phyloP scores from a whole-genome alignment of 208 protist species.

The Phytomonas sp. region DNA sequence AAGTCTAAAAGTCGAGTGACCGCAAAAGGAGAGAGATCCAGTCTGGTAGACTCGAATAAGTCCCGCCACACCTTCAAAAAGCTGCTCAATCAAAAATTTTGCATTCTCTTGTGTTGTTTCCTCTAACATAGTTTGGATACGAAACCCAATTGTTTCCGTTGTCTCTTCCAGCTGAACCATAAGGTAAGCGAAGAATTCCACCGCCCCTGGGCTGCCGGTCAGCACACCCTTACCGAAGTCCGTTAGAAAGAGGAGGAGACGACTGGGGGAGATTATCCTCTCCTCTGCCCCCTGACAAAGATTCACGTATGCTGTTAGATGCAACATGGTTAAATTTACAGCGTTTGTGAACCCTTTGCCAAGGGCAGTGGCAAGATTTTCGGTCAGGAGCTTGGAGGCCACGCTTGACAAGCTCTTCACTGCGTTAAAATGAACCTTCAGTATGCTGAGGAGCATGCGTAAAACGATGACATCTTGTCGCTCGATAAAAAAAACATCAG shows the following conservation, averaged over 20 bases:
- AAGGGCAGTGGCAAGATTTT: neutral
- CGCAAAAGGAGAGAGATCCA: neutral
- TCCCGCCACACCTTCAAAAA: neutral
- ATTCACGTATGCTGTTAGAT: neutral
- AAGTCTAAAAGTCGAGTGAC: neutral
- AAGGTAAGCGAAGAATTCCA: neutral
- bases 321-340: neutral
- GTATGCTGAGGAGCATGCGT: neutral
- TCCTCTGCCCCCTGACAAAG: neutral
- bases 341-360: neutral
- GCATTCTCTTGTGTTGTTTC: neutral
- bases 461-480: neutral
- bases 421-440: neutral
- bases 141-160: neutral
- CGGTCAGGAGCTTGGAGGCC: neutral
- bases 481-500: neutral
- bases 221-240: neutral
- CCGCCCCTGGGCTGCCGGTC: neutral
- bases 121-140: neutral
- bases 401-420: neutral
- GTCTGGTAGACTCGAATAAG: neutral
- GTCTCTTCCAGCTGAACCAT: neutral
- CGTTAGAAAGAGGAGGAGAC: neutral
- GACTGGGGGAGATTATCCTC: neutral
- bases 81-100: neutral